phyloP scores from a whole-genome alignment of 805 yeast genomes.

The Brettanomyces nanus region DNA sequence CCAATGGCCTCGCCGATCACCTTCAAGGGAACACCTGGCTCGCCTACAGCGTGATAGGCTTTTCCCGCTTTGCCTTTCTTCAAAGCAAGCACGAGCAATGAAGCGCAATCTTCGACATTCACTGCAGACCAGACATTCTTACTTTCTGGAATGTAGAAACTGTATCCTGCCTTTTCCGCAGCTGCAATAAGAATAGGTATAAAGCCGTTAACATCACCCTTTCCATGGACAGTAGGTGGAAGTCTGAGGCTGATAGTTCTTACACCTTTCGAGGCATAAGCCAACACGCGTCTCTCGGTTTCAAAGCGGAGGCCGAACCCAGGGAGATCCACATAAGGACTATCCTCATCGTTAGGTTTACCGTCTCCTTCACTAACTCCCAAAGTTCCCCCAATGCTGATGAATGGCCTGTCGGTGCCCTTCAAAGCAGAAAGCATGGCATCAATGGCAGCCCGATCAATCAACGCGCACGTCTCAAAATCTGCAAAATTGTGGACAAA shows the following conservation, averaged over 20 bases:
- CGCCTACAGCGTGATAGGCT: neutral
- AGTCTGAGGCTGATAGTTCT: neutral
- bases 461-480: neutral
- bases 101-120: neutral
- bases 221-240: slow-evolving; percentile 1
- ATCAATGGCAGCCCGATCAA: neutral
- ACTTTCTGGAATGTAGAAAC: neutral
- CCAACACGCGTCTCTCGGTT: neutral
- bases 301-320: neutral
- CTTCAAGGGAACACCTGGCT: slow-evolving; percentile 1
- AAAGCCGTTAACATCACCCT: neutral
- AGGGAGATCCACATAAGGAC: neutral
- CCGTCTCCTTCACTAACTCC: neutral
- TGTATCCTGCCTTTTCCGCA: neutral
- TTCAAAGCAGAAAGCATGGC: neutral
- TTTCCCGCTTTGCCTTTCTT: neutral
- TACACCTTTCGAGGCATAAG: slow-evolving; percentile 1
- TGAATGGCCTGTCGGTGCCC: slow-evolving; percentile 1
- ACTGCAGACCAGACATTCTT: slow-evolving; percentile 1
- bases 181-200: neutral
- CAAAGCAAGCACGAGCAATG: neutral
- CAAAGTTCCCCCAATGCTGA: neutral
- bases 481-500: neutral
- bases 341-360: neutral
- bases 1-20: neutral